Evolutionary conservation across 805 yeast genomes (phyloP).

Genomic region (Ogataea allantospora): DNA sequence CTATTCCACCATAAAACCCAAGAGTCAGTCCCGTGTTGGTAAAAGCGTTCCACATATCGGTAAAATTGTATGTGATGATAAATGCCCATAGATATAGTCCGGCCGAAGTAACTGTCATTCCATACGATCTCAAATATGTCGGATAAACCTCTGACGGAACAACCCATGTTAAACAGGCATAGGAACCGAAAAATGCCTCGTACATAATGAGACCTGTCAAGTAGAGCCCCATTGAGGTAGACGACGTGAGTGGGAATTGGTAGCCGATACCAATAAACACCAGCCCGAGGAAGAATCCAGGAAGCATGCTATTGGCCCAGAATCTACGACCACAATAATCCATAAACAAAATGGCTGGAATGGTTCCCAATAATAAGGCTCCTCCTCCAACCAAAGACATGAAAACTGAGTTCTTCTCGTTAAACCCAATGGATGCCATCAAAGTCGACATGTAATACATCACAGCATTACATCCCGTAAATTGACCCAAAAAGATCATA

Average conservation of each 20-base stretch:
- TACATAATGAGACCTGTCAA: conserved; percentile 61
- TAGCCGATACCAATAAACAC: conserved; percentile 60
- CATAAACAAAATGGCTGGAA: conserved; percentile 62
- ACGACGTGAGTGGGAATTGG: conserved; percentile 38
- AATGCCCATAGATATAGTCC: conserved; percentile 60
- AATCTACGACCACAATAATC: conserved; percentile 55
- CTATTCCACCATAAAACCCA: conserved; percentile 69
- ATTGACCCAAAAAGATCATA: conserved; percentile 60
- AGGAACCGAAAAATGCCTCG: conserved; percentile 65
- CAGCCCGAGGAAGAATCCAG: conserved; percentile 59
- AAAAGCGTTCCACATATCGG: conserved; percentile 52
- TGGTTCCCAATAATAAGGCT: conserved; percentile 57
- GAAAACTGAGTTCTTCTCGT: conserved; percentile 49
- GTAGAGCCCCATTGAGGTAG: conserved; percentile 58
- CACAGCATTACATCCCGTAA: conserved; percentile 67
- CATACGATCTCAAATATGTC: conserved; percentile 56
- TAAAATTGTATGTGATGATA: conserved; percentile 63
- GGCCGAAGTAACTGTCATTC: conserved; percentile 61
- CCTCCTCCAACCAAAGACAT: conserved; percentile 74
- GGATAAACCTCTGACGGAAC: conserved; percentile 64
- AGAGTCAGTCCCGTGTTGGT: conserved; percentile 61
- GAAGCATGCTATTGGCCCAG: conserved; percentile 57
- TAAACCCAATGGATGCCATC: conserved; percentile 55
- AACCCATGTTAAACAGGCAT: conserved; percentile 70
- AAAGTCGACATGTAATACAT: conserved; percentile 63